Percentiles rank a stretch among this genome's conserved stretches.
phyloP scores from a whole-genome alignment of 2,329 filamentous ascomycete genomes.

The Botryotinia narcissicola region DNA sequence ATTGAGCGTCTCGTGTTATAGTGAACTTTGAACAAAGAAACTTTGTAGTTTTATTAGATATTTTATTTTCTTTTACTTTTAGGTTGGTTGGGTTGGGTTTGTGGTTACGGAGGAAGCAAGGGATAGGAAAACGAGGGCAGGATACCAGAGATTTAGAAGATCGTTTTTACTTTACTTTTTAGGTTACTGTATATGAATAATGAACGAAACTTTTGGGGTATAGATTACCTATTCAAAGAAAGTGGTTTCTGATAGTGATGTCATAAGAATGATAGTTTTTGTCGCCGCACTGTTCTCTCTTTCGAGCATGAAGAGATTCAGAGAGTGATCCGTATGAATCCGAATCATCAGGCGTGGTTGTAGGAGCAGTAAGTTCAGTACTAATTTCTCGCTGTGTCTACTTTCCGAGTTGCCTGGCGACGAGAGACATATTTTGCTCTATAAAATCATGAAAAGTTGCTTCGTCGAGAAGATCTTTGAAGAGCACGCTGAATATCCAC shows the following conservation, averaged over 20 bases:
- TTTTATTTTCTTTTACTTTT: not conserved
- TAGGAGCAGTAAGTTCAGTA: not conserved
- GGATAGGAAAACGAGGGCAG: not conserved
- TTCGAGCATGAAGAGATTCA: not conserved
- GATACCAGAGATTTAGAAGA: not conserved
- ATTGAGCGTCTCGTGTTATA: not conserved
- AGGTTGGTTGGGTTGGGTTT: not conserved
- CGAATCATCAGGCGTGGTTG: not conserved
- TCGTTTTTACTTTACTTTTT: not conserved
- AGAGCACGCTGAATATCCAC: not conserved
- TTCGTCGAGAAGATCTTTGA: not conserved
- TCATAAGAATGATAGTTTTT: too few relatives aligned
- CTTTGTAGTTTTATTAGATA: not conserved
- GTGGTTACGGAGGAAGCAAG: not conserved
- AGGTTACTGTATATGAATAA: not conserved
- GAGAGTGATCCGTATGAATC: accelerated
- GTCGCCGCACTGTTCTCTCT: too few relatives aligned
- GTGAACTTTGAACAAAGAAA: not conserved
- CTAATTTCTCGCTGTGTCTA: not conserved
- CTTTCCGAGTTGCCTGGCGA: not conserved
- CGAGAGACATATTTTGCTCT: not conserved
- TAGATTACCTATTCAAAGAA: not conserved
- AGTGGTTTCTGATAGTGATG: not conserved
- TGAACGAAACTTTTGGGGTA: not conserved
- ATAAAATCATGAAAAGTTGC: not conserved